Evolutionary conservation across 768 basidiomycete genomes (phyloP).

Genomic region (Tricholoma hemisulphureum): DNA sequence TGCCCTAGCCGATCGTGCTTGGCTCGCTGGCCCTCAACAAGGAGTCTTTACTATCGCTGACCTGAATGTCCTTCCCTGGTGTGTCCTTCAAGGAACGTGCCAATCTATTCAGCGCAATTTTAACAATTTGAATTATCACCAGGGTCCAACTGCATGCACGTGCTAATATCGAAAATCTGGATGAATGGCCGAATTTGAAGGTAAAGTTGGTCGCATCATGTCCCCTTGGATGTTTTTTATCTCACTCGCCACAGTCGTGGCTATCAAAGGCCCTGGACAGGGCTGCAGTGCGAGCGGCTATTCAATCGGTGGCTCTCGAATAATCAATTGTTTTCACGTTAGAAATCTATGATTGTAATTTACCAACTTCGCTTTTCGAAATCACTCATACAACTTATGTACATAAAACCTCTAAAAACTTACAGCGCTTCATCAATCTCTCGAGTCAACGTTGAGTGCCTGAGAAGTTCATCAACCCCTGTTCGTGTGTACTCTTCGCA

Average conservation of each 20-base stretch:
- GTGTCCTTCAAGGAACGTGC: constrained; percentile 5
- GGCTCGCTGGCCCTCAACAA: constrained; percentile 70
- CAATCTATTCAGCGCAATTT: background rate
- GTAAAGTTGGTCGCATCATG: constrained; percentile 11
- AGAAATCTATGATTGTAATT: no score
- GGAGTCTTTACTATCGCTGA: constrained; percentile 74
- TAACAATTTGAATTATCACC: background rate
- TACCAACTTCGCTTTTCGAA: no score
- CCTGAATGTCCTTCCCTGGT: constrained; percentile 68
- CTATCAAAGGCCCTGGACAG: constrained; percentile 17
- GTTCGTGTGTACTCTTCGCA: no score
- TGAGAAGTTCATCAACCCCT: no score
- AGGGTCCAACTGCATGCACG: constrained; percentile 55
- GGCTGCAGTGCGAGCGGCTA: constrained; percentile 20
- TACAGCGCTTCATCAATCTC: no score
- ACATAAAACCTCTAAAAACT: no score
- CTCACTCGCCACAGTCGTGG: constrained; percentile 19
- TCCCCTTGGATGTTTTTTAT: background rate
- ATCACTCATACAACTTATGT: no score
- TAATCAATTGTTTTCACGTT: background rate
- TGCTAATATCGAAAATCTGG: constrained; percentile 31
- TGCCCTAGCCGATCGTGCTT: constrained; percentile 71
- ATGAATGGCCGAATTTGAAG: constrained; percentile 25
- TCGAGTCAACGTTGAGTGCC: no score
- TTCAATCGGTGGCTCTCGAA: constrained; percentile 8